phyloP scores from a whole-genome alignment of 2,329 filamentous ascomycete genomes.

The Ceratocystis lukuohia region DNA sequence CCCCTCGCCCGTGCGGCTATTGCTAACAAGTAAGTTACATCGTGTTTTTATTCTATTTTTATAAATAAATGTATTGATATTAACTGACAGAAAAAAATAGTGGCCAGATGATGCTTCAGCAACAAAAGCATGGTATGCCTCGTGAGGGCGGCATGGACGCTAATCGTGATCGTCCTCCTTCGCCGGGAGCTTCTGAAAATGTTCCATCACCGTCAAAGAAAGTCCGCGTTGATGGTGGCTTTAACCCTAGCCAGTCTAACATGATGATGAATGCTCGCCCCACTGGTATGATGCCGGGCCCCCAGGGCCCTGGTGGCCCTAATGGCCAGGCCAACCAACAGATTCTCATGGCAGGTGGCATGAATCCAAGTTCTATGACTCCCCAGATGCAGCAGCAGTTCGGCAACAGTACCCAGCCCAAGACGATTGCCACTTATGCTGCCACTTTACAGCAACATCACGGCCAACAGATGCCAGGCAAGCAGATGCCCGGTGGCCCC shows the following conservation, averaged over 20 bases:
- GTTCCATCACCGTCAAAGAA: conserved; percentile 87
- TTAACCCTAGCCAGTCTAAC: conserved; percentile 55
- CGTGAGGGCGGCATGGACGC: conserved; percentile 77
- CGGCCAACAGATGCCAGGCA: conserved; percentile 65
- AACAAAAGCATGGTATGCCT: conserved; percentile 66
- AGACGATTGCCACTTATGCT: conserved; percentile 78
- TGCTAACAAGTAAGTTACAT: conserved; percentile 44
- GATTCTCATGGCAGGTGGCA: conserved; percentile 53
- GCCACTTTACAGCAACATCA: conserved; percentile 74
- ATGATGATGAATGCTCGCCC: conserved; percentile 67
- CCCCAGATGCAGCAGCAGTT: conserved; percentile 63
- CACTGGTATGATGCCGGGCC: conserved; percentile 55
- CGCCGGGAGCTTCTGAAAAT: conserved; percentile 71
- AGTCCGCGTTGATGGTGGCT: conserved; percentile 58
- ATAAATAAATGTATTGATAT: not conserved
- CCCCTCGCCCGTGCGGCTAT: conserved; percentile 62
- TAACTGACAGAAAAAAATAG: not conserved
- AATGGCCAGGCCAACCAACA: conserved; percentile 41
- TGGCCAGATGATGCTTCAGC: conserved; percentile 18
- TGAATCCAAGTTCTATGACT: conserved; percentile 61
- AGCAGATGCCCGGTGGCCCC: conserved; percentile 55
- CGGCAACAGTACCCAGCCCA: conserved; percentile 52
- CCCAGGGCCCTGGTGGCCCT: conserved; percentile 47
- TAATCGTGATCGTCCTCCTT: conserved; percentile 66
- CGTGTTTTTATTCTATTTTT: not conserved